These are phyloP conservation scores for Daldinia eschscholtzii DNA, from an alignment of 2,329 filamentous ascomycete genomes.

Conservation along the genomic window DNA sequence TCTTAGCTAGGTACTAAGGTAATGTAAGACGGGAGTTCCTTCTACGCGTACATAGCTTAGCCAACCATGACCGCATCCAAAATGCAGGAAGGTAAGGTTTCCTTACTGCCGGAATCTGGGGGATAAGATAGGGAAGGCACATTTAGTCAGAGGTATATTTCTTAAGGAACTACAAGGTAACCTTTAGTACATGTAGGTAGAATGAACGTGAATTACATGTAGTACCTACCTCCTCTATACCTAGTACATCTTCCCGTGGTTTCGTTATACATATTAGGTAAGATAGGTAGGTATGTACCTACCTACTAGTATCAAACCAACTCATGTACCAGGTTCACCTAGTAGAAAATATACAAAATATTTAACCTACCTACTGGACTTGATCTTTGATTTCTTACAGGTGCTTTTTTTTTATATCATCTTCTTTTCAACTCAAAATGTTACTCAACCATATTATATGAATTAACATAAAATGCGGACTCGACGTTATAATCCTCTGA, in stretches of 20 bases:
- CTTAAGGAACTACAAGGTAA: too few relatives aligned
- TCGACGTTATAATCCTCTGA: background rate
- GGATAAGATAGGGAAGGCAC: conserved; percentile 20
- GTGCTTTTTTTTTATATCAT: background rate
- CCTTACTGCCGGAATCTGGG: conserved; percentile 27
- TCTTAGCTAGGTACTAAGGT: too few relatives aligned
- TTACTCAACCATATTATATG: background rate
- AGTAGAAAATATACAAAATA: too few relatives aligned
- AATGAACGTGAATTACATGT: background rate
- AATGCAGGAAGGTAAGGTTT: background rate
- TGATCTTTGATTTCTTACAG: background rate
- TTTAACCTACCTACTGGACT: conserved; percentile 11
- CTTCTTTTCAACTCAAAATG: background rate
- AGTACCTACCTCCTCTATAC: conserved; percentile 8
- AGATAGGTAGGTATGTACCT: background rate
- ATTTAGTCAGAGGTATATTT: background rate
- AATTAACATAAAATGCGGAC: background rate
- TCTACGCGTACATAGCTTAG: background rate
- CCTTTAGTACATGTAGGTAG: too few relatives aligned
- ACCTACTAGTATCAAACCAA: background rate
- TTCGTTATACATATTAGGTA: background rate
- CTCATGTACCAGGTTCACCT: too few relatives aligned
- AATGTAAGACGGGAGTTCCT: too few relatives aligned
- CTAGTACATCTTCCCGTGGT: too few relatives aligned
- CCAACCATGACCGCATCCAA: background rate